Base-by-base conservation (phyloP, 2,329 filamentous ascomycete genomes). In the Apiospora aurea region DNA sequence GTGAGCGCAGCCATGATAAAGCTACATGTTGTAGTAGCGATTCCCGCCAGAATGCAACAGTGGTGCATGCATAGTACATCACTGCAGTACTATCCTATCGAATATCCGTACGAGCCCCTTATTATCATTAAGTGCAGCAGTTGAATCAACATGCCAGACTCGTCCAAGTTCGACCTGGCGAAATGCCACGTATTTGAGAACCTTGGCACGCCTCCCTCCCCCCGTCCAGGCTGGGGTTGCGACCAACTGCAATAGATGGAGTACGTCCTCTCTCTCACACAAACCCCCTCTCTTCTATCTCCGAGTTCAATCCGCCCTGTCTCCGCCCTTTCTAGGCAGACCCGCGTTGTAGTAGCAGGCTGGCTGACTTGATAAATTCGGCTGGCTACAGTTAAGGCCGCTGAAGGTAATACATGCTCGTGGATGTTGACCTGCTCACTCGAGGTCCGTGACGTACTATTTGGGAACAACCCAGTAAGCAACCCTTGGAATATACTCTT, bases 241-340 rank as follows among this genome's bases (percentile, higher is more conserved):
- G 26, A 34, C 51, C 51, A 57, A 57, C 51, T 57, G 51, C 51
- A 26, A 34, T 29, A 29, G 51, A 57, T 57, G 51, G 51, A 57
- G 51, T 57, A 57, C 51, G 51, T 53, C 7, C 21, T 34, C 51
- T 38, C 34, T 29, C 26, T 29, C 26, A 29, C n/a, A 29, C 24
- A 1, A 26, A 11, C 26, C 26, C 5, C 51, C 18, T 64, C 8
- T 14, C 21, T 64, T 41, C 21, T 10, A 21, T 21, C 16, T 10
- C 16, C 6, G 21, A n/a, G 21, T 38, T 38, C 34, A 38, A 38
- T 1, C 34, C 34, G 1, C 26, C 3, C 34, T 5, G 34, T 38
- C 34, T 38, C 24, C 4, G 26, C 10, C 4, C 13, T 34, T 34
- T 57, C 51, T 34, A 26, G n/a, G n/a, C n/a, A 51, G 2, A 5